Evolutionary conservation across 1,139 yeast genomes (phyloP), one percentile per base, ranked within the genome.

Genomic region (Entelexis sorbosivorans): DNA sequence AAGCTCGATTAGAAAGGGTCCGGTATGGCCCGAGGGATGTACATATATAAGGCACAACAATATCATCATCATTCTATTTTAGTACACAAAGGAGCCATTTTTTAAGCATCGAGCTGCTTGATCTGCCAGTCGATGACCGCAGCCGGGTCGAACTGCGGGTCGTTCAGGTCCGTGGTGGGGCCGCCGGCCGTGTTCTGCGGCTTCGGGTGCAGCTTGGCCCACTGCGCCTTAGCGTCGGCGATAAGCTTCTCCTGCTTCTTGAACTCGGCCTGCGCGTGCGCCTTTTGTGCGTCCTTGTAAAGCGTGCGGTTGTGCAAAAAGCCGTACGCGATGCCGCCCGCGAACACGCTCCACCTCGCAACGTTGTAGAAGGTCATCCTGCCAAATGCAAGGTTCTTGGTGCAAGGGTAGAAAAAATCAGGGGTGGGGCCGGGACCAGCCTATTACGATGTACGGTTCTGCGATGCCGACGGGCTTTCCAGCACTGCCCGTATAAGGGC

Each of bases 291-390:
- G 52, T 74, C 73, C 35, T 77, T 66, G 63, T 81, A 80, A 63
- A 88, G 76, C 52, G 76, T 71, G 64, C 77, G 73, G 72, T 93
- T 84, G 75, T 87, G 95, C 70, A 77, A 76, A 61, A 89, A 86
- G 61, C 98, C 98, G 72, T 86, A 87, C 56, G 79, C 76, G 58
- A 89, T 73, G 70, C 98, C 98, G 62, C 88, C 79, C 56, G 88
- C 94, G 61, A 91, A 78, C 55, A 93, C 83, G 62, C 95, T 75
- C 81, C 93, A 91, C 81, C 97, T 87, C 67, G 88, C 78, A 65
- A 86, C 62, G 61, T 60, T 60, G 55, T 55, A 55, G 48, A 56
- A 51, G 28, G 61, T 48, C 54, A 48, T 54, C 26, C 42, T 39
- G 40, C 40, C 28, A n/a, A 22, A 20, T 38, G 43, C 43, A 26